A percentile compares a stretch with the other conserved stretches of the same genome.
These are phyloP conservation scores for Neckera pumila DNA, from an alignment of 225 moss, liverwort and hornwort species.

Conservation along the genomic window DNA sequence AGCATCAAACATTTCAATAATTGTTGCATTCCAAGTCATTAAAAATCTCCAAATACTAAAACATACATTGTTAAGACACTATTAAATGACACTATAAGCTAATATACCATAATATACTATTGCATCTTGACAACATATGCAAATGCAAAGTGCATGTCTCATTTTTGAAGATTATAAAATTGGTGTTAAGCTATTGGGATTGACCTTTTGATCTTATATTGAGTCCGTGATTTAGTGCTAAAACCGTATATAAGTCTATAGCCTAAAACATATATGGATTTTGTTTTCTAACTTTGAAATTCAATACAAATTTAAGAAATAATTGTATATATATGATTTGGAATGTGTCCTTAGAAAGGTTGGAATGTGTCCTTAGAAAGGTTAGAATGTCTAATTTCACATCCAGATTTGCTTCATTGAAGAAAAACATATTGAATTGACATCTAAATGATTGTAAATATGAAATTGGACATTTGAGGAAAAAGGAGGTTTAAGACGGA, in stretches of 20 bases:
- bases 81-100: too few relatives aligned
- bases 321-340: neutral
- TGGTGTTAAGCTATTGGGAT: too few relatives aligned
- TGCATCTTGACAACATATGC: too few relatives aligned
- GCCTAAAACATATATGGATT: neutral
- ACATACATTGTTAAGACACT: too few relatives aligned
- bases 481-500: neutral
- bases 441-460: neutral
- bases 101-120: too few relatives aligned
- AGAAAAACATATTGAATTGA: neutral
- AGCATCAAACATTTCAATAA: neutral
- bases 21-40: neutral
- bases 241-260: neutral
- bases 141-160: too few relatives aligned
- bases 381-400: neutral
- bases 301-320: neutral
- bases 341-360: neutral
- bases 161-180: too few relatives aligned
- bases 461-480: neutral
- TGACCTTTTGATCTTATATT: too few relatives aligned
- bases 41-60: neutral
- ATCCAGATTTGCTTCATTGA: neutral
- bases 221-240: neutral
- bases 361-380: neutral
- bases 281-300: neutral